phyloP scores from a whole-genome alignment of 768 basidiomycete genomes.

The Mycena rebaudengoi region DNA sequence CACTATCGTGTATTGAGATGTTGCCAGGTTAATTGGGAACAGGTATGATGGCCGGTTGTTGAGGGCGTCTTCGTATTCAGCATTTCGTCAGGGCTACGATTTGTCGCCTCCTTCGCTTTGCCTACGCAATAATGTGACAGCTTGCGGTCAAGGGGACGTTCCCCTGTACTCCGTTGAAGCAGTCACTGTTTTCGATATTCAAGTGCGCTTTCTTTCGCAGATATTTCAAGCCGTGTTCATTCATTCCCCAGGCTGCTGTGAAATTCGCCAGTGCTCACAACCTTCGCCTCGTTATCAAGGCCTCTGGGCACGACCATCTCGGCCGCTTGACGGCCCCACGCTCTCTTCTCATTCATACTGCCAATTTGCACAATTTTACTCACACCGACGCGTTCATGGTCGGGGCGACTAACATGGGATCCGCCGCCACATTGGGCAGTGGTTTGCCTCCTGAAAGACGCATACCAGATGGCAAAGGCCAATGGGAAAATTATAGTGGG shows the following conservation, averaged over 20 bases:
- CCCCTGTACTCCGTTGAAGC: constrained; percentile 52
- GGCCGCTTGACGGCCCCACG: constrained; percentile 52
- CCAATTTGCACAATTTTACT: constrained; percentile 43
- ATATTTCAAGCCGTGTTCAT: neutral
- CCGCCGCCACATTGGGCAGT: constrained; percentile 36
- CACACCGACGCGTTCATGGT: constrained; percentile 35
- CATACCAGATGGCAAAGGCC: constrained; percentile 30
- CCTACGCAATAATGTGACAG: constrained; percentile 7
- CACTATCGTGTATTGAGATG: no score
- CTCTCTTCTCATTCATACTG: constrained; percentile 52
- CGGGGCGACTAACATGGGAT: constrained; percentile 24
- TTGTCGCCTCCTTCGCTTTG: constrained; percentile 7
- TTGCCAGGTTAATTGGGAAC: constrained; percentile 21
- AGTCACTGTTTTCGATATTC: constrained; percentile 44
- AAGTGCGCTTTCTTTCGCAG: neutral
- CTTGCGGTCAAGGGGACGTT: constrained; percentile 54
- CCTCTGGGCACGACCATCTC: constrained; percentile 49
- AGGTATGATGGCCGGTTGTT: neutral
- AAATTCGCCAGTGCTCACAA: constrained; percentile 39
- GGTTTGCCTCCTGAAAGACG: constrained; percentile 31
- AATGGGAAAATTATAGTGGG: constrained; percentile 34
- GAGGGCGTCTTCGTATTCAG: neutral
- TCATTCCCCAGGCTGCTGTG: constrained; percentile 35
- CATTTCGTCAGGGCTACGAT: constrained; percentile 4
- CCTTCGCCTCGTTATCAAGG: constrained; percentile 35